These are phyloP conservation scores for Glycine soja DNA, from an alignment of 306 rosid species.

Conservation along the genomic window DNA sequence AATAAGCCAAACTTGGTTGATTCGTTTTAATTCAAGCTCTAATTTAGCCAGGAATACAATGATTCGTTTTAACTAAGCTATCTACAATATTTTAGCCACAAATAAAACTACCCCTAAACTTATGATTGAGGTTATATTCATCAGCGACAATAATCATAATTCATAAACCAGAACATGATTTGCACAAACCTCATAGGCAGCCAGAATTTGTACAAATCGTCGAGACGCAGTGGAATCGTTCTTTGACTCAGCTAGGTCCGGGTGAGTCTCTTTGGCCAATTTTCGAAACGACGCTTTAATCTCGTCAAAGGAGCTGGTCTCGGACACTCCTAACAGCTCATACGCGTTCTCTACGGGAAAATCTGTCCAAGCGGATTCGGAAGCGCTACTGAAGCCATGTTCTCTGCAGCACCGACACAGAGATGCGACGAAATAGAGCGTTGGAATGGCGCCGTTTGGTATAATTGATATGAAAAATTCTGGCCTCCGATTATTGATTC, in stretches of 20 bases:
- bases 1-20: conserved; percentile 3
- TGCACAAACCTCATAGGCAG: conserved; percentile 83
- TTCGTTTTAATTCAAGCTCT: conserved; percentile 24
- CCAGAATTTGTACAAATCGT: conserved; percentile 86
- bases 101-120: neutral
- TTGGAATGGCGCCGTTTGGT: conserved; percentile 34
- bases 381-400: conserved; percentile 57
- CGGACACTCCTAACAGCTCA: conserved; percentile 76
- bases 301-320: conserved; percentile 80
- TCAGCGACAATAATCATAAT: neutral
- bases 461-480: conserved; percentile 28
- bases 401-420: conserved; percentile 39
- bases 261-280: conserved; percentile 97
- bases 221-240: conserved; percentile 64
- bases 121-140: neutral
- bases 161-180: conserved; percentile 7
- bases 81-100: neutral
- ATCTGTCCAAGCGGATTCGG: conserved; percentile 59
- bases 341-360: conserved; percentile 74
- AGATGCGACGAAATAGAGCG: conserved; percentile 42
- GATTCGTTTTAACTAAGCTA: neutral
- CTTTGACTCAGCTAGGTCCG: conserved; percentile 75
- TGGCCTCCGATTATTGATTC: conserved; percentile 44
- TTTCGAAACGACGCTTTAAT: conserved; percentile 87
- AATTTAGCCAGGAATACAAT: neutral